A percentile compares a stretch with the other conserved stretches of the same genome.
Evolutionary conservation across 306 rosid species (phyloP).

Genomic region (Malus domestica): ASM211411v1 NC_041795.1:36079501-36080000

Average conservation of each 20-base stretch:
- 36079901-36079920: conserved; percentile 13
- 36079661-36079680: neutral
- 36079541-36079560: too few relatives aligned
- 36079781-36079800: neutral
- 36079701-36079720: neutral
- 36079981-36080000: neutral
- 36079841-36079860: conserved; percentile 47
- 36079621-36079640: neutral
- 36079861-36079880: conserved; percentile 44
- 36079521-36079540: too few relatives aligned
- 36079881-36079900: conserved; percentile 40
- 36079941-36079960: conserved; percentile 12
- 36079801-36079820: conserved; percentile 47
- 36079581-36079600: neutral
- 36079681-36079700: neutral
- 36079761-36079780: neutral
- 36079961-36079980: conserved; percentile 14
- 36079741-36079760: neutral
- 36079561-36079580: neutral
- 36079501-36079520: too few relatives aligned
- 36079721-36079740: neutral
- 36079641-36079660: neutral
- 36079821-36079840: conserved; percentile 73
- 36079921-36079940: conserved; percentile 7
- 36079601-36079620: neutral